A percentile compares a stretch with the other conserved stretches of the same genome.
phyloP scores from a whole-genome alignment of 306 rosid genomes.

The Cicer yamashitae region DNA sequence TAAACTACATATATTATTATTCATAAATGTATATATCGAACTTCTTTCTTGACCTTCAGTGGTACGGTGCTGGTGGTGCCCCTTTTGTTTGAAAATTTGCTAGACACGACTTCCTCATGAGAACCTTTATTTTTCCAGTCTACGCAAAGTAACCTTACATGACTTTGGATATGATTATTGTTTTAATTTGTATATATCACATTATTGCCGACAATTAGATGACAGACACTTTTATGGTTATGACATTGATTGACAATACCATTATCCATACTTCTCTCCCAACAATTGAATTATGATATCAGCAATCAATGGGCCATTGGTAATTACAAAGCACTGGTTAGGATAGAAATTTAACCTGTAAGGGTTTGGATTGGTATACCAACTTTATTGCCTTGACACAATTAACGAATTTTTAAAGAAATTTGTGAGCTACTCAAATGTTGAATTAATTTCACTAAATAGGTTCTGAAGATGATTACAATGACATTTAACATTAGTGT shows the following conservation, averaged over 20 bases:
- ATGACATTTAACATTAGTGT: background rate
- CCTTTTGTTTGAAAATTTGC: background rate
- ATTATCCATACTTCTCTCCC: background rate
- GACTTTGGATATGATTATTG: background rate
- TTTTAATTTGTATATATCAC: background rate
- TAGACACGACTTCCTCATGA: background rate
- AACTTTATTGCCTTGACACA: too few species aligned
- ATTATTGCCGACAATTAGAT: conserved; percentile 2
- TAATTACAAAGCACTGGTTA: background rate
- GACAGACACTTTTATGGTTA: background rate
- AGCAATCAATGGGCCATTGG: background rate
- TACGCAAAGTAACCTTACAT: background rate
- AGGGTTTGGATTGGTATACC: too few species aligned
- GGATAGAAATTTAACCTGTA: background rate
- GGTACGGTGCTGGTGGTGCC: background rate
- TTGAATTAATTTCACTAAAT: background rate
- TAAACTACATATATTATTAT: background rate
- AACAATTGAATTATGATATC: background rate
- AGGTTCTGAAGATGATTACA: too few species aligned
- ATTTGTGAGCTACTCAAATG: background rate
- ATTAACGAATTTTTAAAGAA: background rate
- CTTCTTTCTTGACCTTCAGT: background rate
- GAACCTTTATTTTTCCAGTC: background rate
- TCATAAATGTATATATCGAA: conserved; percentile 18
- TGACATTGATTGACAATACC: background rate